phyloP scores from a whole-genome alignment of 495 filamentous ascomycete genomes.

The Penicillium goetzii region DNA sequence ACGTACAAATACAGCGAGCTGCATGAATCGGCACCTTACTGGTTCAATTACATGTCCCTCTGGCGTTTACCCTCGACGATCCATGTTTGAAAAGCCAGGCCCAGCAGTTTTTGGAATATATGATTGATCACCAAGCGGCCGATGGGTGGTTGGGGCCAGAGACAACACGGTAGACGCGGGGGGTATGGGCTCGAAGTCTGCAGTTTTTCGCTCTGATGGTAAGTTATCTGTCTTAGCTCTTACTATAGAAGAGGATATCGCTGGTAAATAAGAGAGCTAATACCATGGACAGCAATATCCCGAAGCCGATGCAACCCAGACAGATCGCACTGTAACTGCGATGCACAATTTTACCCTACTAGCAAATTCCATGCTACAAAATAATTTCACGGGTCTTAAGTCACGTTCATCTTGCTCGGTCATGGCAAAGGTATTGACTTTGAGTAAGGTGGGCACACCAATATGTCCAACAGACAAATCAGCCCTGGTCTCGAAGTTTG shows the following conservation, averaged over 20 bases:
- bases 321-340: constrained; percentile 32
- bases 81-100: constrained; percentile 58
- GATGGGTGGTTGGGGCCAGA: constrained; percentile 70
- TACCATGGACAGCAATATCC: constrained; percentile 39
- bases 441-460: constrained; percentile 58
- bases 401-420: background rate
- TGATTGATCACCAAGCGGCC: constrained; percentile 53
- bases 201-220: constrained; percentile 53
- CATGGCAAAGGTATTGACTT: background rate
- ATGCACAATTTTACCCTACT: constrained; percentile 41
- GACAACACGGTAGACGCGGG: constrained; percentile 42
- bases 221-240: background rate
- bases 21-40: constrained; percentile 65
- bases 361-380: constrained; percentile 51
- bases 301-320: constrained; percentile 37
- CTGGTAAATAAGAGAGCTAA: background rate
- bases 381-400: constrained; percentile 52
- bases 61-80: constrained; percentile 63
- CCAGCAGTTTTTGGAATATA: constrained; percentile 48
- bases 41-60: constrained; percentile 69
- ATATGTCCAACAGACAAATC: constrained; percentile 62
- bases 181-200: constrained; percentile 59
- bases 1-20: constrained; percentile 60
- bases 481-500: constrained; percentile 52
- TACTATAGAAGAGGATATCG: background rate